Evolutionary conservation across 495 filamentous ascomycete species (phyloP), one percentile per base, ranked within the genome.

Genomic region (Daldinia caldariorum): DNA sequence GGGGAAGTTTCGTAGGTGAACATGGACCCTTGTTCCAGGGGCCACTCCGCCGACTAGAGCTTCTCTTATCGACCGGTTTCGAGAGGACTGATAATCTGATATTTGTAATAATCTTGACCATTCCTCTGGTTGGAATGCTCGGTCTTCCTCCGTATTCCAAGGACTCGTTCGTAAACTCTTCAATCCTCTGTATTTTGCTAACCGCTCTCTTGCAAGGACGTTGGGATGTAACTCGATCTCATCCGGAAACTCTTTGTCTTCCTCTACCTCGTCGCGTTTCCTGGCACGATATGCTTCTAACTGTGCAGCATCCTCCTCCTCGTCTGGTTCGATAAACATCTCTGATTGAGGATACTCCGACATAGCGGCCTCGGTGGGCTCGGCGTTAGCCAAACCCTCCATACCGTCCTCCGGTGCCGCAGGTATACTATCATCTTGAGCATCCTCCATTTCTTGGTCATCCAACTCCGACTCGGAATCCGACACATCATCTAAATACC

Each of bases 171-270:
- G 89, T 61, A 98, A 75, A 75, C 89, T 96, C 84, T 97, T 98
- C 59, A 99, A 79, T 16, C 95, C 95, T 74, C 95, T 82, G 80
- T 96, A 99, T 56, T 91, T 86, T 13, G 90, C 86, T 51, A 98
- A 81, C 3, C 95, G 86, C 79, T 99, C 95, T 45, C 92, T 82
- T 3, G 94, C 95, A 43, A 92, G 83, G 1, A 94, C 93, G 56
- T 94, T 89, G 0, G 96, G 95, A 70, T 90, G 92, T 45, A 99
- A 84, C 77, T 99, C 95, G 72, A 98, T 94, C 78, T 99, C 95
- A 66, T 99, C 95, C 4, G 95, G 95, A 80, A 98, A 99, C 71
- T 97, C 94, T 16, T 90, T 85, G 75, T 99, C 94, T 22, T 98
- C 94, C 58, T 92, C 83, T 20, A 89, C 92, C 70, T 97, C 93